Conservation (phyloP, 2,329 filamentous ascomycete species). For the Colletotrichum spinosum region DNA sequence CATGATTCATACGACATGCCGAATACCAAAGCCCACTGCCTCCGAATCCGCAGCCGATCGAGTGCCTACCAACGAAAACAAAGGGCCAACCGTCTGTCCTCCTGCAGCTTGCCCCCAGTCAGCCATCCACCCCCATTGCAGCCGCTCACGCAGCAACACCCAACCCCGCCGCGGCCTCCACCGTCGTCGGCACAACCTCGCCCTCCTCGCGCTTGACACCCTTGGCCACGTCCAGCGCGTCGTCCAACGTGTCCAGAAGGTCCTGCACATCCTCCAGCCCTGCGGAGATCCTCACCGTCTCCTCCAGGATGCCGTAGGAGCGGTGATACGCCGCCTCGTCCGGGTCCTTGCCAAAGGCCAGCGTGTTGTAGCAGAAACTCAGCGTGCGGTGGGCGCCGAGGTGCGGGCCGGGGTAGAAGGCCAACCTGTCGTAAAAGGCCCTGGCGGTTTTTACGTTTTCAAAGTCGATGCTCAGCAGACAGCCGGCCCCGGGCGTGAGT, state of each 20-base stretch:
- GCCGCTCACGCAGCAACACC: slow-evolving; percentile 14
- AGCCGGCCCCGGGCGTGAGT: slow-evolving; percentile 66
- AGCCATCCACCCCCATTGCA: too few relatives aligned
- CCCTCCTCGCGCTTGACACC: slow-evolving; percentile 54
- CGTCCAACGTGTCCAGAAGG: slow-evolving; percentile 52
- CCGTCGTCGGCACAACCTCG: neutral
- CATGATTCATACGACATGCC: too few relatives aligned
- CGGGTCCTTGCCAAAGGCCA: slow-evolving; percentile 54
- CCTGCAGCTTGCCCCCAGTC: too few relatives aligned
- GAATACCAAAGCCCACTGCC: too few relatives aligned
- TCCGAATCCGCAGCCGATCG: too few relatives aligned
- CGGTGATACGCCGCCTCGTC: slow-evolving; percentile 52
- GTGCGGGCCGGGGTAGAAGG: slow-evolving; percentile 64
- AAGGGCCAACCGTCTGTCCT: too few relatives aligned
- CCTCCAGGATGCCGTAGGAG: slow-evolving; percentile 50
- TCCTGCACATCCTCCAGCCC: slow-evolving; percentile 59
- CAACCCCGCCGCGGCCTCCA: slow-evolving; percentile 23
- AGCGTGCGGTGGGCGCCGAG: slow-evolving; percentile 65
- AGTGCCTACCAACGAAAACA: too few relatives aligned
- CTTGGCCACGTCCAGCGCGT: slow-evolving; percentile 53
- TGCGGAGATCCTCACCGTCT: slow-evolving; percentile 59
- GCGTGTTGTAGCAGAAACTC: slow-evolving; percentile 58
- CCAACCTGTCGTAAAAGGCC: slow-evolving; percentile 62
- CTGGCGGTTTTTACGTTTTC: slow-evolving; percentile 50
- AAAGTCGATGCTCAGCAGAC: slow-evolving; percentile 65